Evolutionary conservation across 306 rosid species (phyloP).

Genomic region (Oemleria cerasiformis): DNA sequence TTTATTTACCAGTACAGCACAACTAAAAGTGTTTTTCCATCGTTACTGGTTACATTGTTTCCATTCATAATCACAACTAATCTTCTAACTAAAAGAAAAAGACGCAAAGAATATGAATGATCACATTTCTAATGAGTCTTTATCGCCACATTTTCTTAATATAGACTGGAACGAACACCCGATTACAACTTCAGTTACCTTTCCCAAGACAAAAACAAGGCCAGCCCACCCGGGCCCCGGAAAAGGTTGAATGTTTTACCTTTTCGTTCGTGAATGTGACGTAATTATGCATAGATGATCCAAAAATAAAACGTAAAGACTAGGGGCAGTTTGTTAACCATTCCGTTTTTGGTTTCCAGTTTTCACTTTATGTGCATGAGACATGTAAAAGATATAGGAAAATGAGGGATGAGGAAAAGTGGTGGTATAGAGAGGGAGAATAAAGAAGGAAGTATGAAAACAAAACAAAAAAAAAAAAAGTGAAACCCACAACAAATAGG

Average conservation of each 20-base stretch:
- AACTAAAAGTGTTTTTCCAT: conserved; percentile 6
- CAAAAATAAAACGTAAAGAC: neutral
- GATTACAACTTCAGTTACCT: neutral
- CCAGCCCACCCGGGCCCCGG: neutral
- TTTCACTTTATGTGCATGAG: too few relatives aligned
- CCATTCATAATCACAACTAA: neutral
- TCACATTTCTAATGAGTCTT: neutral
- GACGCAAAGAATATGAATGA: neutral
- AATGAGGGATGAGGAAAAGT: too few relatives aligned
- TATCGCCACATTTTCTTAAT: neutral
- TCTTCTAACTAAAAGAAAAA: neutral
- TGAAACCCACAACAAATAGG: too few relatives aligned
- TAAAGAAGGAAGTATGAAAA: too few relatives aligned
- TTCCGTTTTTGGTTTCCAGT: too few relatives aligned
- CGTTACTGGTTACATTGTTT: neutral
- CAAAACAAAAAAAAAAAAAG: too few relatives aligned
- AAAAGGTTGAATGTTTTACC: neutral
- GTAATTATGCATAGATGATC: neutral
- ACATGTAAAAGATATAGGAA: too few relatives aligned
- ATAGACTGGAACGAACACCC: neutral
- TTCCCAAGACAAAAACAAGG: neutral
- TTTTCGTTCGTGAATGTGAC: neutral
- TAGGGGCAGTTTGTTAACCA: too few relatives aligned
- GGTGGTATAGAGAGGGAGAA: too few relatives aligned
- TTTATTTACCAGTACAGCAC: conserved; percentile 19